phyloP scores from a whole-genome alignment of 1,284 basidiomycete species.

The Amylostereum areolatum region DNA sequence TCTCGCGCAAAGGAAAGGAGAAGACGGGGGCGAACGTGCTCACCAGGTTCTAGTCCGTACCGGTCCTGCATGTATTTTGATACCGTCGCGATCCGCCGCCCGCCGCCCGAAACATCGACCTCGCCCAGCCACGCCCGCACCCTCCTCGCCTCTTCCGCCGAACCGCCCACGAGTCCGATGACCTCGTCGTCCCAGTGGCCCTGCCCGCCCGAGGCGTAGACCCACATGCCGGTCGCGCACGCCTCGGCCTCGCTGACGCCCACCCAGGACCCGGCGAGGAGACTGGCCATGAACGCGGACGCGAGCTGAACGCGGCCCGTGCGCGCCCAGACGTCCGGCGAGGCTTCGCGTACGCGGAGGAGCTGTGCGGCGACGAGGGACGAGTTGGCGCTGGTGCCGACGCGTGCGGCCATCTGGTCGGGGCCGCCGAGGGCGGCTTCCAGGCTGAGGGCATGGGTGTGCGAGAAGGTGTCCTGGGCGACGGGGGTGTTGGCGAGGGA shows the following conservation, averaged over 20 bases:
- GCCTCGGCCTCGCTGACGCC: conserved; percentile 72
- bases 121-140: conserved; percentile 72
- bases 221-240: conserved; percentile 71
- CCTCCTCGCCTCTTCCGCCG: conserved; percentile 59
- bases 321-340: conserved; percentile 68
- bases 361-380: conserved; percentile 67
- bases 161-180: conserved; percentile 70
- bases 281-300: conserved; percentile 63
- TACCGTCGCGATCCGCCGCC: conserved; percentile 57
- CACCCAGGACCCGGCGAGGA: conserved; percentile 67
- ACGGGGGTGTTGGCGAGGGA: conserved; percentile 72
- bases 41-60: conserved; percentile 74
- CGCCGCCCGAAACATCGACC: conserved; percentile 55
- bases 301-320: conserved; percentile 68
- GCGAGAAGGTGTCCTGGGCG: conserved; percentile 71
- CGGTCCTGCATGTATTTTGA: conserved; percentile 72
- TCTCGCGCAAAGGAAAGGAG: too few species aligned
- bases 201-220: conserved; percentile 36
- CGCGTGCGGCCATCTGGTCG: conserved; percentile 65
- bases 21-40: conserved; percentile 14
- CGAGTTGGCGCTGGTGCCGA: conserved; percentile 63
- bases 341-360: conserved; percentile 62
- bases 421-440: conserved; percentile 71
- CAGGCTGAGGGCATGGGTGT: conserved; percentile 66
- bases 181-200: conserved; percentile 75